Evolutionary conservation across 306 rosid genomes (phyloP), one percentile per base, ranked within the genome.

Genomic region (Luffa acutangula): DNA sequence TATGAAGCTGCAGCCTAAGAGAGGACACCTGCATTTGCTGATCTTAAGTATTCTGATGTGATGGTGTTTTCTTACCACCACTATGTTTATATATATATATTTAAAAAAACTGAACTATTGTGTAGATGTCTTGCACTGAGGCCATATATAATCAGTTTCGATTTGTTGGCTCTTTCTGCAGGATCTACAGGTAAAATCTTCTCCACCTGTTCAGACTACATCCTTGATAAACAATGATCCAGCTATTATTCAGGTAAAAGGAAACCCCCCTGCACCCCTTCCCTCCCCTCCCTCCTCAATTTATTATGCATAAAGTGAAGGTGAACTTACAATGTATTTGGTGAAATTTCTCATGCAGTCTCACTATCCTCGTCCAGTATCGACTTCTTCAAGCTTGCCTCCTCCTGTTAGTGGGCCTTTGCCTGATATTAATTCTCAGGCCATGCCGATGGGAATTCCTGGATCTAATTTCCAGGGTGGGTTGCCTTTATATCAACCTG

Each of bases 171-270:
- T 78, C 75, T 76, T 62, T 77, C 18, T 81, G 82, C 91, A 92
- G 97, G 97, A 93, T 90, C 87, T 93, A 84, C 97, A 90, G 89
- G 97, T 93, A 76, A 93, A 93, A 80, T 89, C 96, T 48, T 89
- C 97, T 76, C 96, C 96, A 76, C 91, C 96, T 76, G 83, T 81
- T 78, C 93, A 88, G 83, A 89, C 97, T 80, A 75, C 90, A 59
- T 88, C 89, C 56, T 87, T 80, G 69, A 84, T 89, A 57, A 93
- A 89, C 83, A 87, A 84, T 86, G 97, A 93, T 84, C 96, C 97
- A 25, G 97, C 97, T 66, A 93, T 93, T 85, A 93, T 93, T 67
- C 97, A 90, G 91, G 97, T 92, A 80, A 75, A 42, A 75, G 77
- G 59, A 69, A 43, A 64, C 36, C 71, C 2, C 7, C 34, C 31